Conservation (phyloP, 2,329 filamentous ascomycete species). For the Biscogniauxia marginata region DNA sequence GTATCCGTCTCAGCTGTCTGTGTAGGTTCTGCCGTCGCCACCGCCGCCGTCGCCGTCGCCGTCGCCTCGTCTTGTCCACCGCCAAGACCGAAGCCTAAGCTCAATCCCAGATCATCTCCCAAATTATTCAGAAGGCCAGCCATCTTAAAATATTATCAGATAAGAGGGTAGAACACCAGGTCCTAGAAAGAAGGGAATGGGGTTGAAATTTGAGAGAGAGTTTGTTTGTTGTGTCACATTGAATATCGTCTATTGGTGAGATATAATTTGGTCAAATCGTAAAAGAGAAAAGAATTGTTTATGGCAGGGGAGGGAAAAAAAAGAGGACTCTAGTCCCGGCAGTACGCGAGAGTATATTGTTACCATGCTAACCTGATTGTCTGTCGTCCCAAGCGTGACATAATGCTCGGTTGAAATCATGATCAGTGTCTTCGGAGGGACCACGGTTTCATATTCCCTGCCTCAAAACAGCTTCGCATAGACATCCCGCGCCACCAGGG, state of each 20-base stretch:
- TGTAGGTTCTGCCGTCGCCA: constrained; percentile 3
- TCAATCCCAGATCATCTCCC: constrained; percentile 21
- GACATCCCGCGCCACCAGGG: constrained; percentile 13
- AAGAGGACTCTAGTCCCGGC: constrained; percentile 9
- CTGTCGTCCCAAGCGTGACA: constrained; percentile 6
- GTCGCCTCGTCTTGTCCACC: constrained; percentile 5
- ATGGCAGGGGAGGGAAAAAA: neutral
- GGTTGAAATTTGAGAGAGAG: constrained; percentile 7
- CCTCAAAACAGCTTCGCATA: constrained; percentile 21
- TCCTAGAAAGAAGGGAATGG: constrained; percentile 23
- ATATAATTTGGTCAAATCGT: constrained; percentile 6
- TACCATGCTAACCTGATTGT: constrained; percentile 3
- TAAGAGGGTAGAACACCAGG: constrained; percentile 28
- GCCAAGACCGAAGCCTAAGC: constrained; percentile 11
- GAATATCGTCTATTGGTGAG: constrained; percentile 7
- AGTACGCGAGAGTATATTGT: constrained; percentile 1
- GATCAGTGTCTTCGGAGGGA: constrained; percentile 20
- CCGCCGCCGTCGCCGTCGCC: constrained; percentile 8
- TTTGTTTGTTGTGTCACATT: constrained; percentile 18
- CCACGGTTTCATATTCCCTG: constrained; percentile 26
- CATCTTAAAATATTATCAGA: constrained; percentile 24
- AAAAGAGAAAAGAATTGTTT: constrained; percentile 14
- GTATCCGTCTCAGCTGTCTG: constrained; percentile 2
- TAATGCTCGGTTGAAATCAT: constrained; percentile 19
- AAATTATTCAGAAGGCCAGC: constrained; percentile 28